Evolutionary conservation across 768 basidiomycete genomes (phyloP).

Genomic region (Scleroderma citrinum): DNA sequence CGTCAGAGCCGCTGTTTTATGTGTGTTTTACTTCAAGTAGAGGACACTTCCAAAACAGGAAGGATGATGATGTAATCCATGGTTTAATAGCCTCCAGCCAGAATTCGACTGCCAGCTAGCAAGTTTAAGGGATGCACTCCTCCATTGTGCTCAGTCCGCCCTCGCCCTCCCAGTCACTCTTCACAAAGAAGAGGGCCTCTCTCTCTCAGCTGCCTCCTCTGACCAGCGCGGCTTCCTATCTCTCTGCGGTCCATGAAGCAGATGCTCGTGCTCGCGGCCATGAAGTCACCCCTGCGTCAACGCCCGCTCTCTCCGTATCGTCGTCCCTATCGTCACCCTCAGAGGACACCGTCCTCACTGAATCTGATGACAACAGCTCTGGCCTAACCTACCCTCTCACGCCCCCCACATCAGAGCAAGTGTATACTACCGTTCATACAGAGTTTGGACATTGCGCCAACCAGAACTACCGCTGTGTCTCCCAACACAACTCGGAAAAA

Average conservation of each 20-base stretch:
- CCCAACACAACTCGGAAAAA: conserved; percentile 45
- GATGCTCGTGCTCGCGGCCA: conserved; percentile 61
- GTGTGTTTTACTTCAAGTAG: too few relatives aligned
- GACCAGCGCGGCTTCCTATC: conserved; percentile 52
- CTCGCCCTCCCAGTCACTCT: conserved; percentile 49
- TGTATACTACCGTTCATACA: conserved; percentile 73
- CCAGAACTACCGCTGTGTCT: conserved; percentile 63
- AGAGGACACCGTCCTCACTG: conserved; percentile 60
- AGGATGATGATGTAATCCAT: background rate
- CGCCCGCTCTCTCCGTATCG: conserved; percentile 68
- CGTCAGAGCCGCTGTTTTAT: too few relatives aligned
- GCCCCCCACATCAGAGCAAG: conserved; percentile 79
- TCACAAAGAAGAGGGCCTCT: conserved; percentile 50
- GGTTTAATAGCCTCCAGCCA: background rate
- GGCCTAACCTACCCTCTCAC: conserved; percentile 53
- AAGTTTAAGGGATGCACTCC: conserved; percentile 47
- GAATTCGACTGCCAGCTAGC: background rate
- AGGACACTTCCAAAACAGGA: too few relatives aligned
- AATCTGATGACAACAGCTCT: conserved; percentile 47
- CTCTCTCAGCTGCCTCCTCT: conserved; percentile 31
- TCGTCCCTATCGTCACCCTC: conserved; percentile 66
- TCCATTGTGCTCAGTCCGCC: conserved; percentile 59
- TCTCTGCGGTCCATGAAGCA: conserved; percentile 54
- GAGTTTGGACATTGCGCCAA: conserved; percentile 92
- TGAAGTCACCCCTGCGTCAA: conserved; percentile 48